These are phyloP conservation scores for Pyracantha coccinea DNA, from an alignment of 331 rosid genomes.

Conservation along the genomic window DNA sequence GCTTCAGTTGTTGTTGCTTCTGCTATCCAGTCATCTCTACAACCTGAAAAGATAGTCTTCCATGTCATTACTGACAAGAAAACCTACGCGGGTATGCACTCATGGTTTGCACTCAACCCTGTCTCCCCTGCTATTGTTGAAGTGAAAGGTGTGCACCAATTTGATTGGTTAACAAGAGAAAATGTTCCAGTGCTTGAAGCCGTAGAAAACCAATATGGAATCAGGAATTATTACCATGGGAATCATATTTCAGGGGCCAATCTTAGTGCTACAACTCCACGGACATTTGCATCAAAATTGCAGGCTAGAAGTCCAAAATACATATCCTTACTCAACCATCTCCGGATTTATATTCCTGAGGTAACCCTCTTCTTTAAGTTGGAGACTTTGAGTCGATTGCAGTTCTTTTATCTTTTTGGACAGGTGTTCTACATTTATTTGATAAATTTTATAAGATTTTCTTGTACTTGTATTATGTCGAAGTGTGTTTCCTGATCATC, in stretches of 20 bases:
- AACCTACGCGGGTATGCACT: constrained; percentile 97
- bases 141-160: constrained; percentile 94
- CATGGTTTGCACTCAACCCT: constrained; percentile 97
- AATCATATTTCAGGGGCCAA: constrained; percentile 63
- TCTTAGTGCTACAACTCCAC: constrained; percentile 69
- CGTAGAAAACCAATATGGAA: constrained; percentile 84
- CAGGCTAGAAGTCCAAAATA: constrained; percentile 98
- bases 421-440: neutral
- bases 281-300: constrained; percentile 73
- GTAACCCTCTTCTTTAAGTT: constrained; percentile 31
- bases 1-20: constrained; percentile 97
- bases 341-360: constrained; percentile 96
- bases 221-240: constrained; percentile 90
- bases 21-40: constrained; percentile 68
- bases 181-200: constrained; percentile 99
- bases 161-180: constrained; percentile 98
- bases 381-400: neutral
- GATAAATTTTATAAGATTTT: neutral
- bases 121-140: constrained; percentile 81
- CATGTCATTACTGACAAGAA: constrained; percentile 98
- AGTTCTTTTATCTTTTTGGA: neutral
- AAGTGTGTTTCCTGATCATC: constrained; percentile 23
- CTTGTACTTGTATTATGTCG: neutral
- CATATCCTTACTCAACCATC: constrained; percentile 92
- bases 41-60: constrained; percentile 86